Evolutionary conservation across 116 monocot genomes (phyloP), one percentile per base, ranked within the genome.

Genomic region (Phalaenopsis hybrid): DNA sequence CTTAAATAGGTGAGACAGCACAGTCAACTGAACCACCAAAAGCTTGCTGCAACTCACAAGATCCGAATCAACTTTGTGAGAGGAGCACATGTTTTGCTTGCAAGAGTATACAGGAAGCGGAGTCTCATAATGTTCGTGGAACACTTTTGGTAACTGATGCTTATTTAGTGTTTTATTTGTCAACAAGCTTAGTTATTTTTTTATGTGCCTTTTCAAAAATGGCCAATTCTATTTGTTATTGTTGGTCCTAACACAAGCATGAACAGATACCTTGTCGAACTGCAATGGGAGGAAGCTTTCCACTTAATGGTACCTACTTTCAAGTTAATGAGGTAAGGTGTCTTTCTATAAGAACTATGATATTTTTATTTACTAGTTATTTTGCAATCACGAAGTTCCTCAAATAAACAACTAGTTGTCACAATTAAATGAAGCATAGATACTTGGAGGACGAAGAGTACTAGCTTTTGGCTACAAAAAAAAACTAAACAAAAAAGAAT

Each of bases 271-370:
- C 99, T 77, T 95, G 93, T 51, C 88, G 99, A 80, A 99, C 94
- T 67, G 99, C 95, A 85, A 99, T 89, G 88, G 88, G 90, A 83
- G 99, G 95, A 86, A 99, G 95, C 57, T 99, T 99, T 83, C 99
- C 99, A 50, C 92, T 95, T 25, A 99, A 95, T 82, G 99, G 99
- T 23, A 99, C 99, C 46, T 99, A 99, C 86, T 99, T 99, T 84
- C 99, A 99, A 89, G 95, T 99, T 65, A 95, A 99, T 67, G 99
- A 99, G 93, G 99, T 95, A 86, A 86, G 51, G 4, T 28, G 46
- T 75, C 21, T 49, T 51, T 3, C 51, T 50, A 31, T 46, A 41
- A 4, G 15, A 12, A 10, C 72, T 17, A 16, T 37, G 57, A 77
- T n/a, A 33, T 55, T 33, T 78, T 78, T 78, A 4, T 33, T 6